Evolutionary conservation across 1,284 basidiomycete species (phyloP), one percentile per base, ranked within the genome.

Genomic region (Puccinia polysora): DNA sequence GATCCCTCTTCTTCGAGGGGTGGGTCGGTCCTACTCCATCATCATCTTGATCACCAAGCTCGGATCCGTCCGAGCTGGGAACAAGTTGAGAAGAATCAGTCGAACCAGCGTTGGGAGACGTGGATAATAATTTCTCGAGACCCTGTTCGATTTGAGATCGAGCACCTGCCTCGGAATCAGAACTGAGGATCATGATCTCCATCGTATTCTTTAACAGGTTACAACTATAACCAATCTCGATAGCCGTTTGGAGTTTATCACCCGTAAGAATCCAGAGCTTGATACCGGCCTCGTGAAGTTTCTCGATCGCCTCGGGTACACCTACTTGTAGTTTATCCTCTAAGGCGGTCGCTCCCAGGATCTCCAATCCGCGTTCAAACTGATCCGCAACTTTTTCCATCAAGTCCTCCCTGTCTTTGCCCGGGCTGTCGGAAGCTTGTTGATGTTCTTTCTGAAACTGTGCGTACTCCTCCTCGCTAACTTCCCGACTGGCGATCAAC

Each of bases 241-340:
- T 97, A 20, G 94, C 94, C 2, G 94, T 97, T 81, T 97, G 94
- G 0, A 97, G 84, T 81, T 97, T 97, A 82, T 97, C 94, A 87
- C 88, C 89, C 38, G 91, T 94, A 70, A 94, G 81, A 79, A 94
- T 92, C 94, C 95, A 98, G 2, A 98, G 81, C 81, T 97, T 97
- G 83, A 98, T 97, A 7, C 94, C 94, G 0, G 94, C 95, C 50
- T 85, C 83, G 78, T 97, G 94, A 20, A 98, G 83, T 73, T 85
- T 89, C 76, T 92, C 91, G 76, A 98, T 97, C 0, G 95, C 89
- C 74, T 96, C 93, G 0, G 95, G 95, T 0, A 98, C 94, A 32
- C 95, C 94, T 77, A 90, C 91, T 80, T 98, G 95, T 74, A 97
- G 82, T 83, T 97, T 97, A 81, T 97, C 95, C 80, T 98, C 94